phyloP scores from a whole-genome alignment of 768 basidiomycete genomes.

The Russula griseocarnosa region DNA sequence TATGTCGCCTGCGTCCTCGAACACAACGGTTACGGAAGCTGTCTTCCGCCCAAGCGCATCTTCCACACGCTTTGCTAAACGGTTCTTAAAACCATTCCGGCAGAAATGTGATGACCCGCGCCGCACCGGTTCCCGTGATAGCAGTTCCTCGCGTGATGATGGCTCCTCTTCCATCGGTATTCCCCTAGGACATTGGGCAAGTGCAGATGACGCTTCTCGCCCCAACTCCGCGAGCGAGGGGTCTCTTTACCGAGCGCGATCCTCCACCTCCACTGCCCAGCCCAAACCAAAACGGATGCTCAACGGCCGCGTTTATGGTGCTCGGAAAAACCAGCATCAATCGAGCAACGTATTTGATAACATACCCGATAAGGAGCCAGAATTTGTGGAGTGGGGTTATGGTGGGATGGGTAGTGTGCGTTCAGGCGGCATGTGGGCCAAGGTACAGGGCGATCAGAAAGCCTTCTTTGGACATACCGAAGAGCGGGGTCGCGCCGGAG shows the following conservation, averaged over 20 bases:
- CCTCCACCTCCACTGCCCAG: background rate
- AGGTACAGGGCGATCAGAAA: constrained; percentile 28
- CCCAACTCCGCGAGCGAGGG: background rate
- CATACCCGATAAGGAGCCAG: constrained; percentile 54
- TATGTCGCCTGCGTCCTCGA: constrained; percentile 17
- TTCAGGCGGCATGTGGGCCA: constrained; percentile 27
- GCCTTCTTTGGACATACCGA: constrained; percentile 15
- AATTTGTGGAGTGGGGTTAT: constrained; percentile 89
- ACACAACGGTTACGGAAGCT: constrained; percentile 18
- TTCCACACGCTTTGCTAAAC: constrained; percentile 18
- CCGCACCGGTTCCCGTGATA: constrained; percentile 51
- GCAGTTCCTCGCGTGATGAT: constrained; percentile 47
- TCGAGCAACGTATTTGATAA: constrained; percentile 48
- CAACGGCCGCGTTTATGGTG: constrained; percentile 80
- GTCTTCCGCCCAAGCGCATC: constrained; percentile 3
- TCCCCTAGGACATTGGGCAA: constrained; percentile 21
- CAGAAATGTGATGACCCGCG: constrained; percentile 46
- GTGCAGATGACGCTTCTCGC: constrained; percentile 6
- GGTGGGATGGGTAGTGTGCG: constrained; percentile 68
- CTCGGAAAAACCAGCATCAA: constrained; percentile 4
- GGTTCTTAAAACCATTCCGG: constrained; percentile 26
- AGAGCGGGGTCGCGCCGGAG: constrained; percentile 27
- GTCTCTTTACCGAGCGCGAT: constrained; percentile 8
- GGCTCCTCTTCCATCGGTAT: constrained; percentile 8
- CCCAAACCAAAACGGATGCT: constrained; percentile 48